These are phyloP conservation scores for Exsudoporus floridanus DNA, from an alignment of 1,284 basidiomycete species.

Conservation along the genomic window DNA sequence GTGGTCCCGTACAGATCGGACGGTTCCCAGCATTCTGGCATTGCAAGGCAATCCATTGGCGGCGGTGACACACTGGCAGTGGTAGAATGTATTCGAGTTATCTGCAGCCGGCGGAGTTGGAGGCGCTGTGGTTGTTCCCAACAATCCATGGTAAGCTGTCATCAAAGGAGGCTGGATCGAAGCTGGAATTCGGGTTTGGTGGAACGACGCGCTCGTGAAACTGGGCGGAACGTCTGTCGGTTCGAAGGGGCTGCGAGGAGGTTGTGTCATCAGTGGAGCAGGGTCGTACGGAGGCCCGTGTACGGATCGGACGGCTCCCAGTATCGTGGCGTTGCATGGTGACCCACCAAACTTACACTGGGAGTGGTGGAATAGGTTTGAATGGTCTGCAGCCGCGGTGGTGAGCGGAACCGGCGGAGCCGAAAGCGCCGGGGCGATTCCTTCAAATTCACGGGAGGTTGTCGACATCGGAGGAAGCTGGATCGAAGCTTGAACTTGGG, in stretches of 20 bases:
- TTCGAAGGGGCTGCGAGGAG: not conserved
- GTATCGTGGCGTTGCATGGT: no score
- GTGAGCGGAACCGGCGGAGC: not conserved
- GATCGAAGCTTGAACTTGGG: not conserved
- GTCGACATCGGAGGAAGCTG: not conserved
- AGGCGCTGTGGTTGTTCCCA: not conserved
- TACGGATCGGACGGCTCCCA: no score
- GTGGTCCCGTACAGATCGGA: conserved; percentile 15
- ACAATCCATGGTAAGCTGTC: not conserved
- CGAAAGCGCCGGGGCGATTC: not conserved
- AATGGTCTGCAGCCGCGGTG: not conserved
- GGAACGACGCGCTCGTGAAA: not conserved
- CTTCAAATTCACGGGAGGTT: not conserved
- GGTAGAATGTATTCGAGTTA: not conserved
- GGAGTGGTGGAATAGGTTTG: conserved; percentile 1
- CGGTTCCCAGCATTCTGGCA: not conserved
- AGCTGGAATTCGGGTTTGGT: not conserved
- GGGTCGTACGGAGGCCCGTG: not conserved
- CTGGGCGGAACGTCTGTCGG: not conserved
- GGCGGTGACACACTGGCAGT: conserved; percentile 8
- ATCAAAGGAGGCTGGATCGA: not conserved
- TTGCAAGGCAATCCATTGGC: conserved; percentile 9
- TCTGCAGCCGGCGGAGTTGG: not conserved
- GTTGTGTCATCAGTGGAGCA: not conserved
- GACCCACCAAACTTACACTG: conserved; percentile 4